These are phyloP conservation scores for Russula abietina DNA, from an alignment of 768 basidiomycete species.

Conservation along the genomic window DNA sequence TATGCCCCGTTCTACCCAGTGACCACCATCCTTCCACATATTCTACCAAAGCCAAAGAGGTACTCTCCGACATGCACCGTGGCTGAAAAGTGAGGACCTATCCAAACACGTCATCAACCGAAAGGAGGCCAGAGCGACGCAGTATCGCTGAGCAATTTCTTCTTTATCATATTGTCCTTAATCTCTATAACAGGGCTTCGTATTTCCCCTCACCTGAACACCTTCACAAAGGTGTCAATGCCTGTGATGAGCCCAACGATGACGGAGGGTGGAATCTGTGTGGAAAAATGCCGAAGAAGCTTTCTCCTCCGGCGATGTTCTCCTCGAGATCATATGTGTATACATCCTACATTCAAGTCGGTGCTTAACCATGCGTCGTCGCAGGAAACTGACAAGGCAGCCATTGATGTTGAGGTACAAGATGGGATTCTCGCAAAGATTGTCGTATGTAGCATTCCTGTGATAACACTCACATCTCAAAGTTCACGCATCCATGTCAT, in stretches of 20 bases:
- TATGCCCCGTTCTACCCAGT: no score
- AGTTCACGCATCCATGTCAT: conserved; percentile 6
- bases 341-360: conserved; percentile 16
- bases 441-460: conserved; percentile 52
- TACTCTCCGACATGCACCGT: no score
- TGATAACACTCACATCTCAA: not conserved
- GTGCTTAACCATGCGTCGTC: conserved; percentile 12
- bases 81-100: no score
- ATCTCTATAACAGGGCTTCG: conserved; percentile 57
- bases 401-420: conserved; percentile 98
- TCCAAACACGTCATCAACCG: no score
- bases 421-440: conserved; percentile 97
- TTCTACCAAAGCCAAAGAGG: no score
- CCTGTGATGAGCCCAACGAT: conserved; percentile 99
- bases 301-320: conserved; percentile 85
- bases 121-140: no score
- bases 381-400: conserved; percentile 99
- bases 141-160: no score
- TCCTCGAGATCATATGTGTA: conserved; percentile 86
- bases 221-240: conserved; percentile 86
- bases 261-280: conserved; percentile 96
- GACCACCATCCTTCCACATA: no score
- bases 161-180: no score
- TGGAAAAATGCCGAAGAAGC: conserved; percentile 97
- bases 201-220: conserved; percentile 69